These are phyloP conservation scores for Cadophora luteo-olivacea DNA, from an alignment of 2,329 filamentous ascomycete species.

Conservation along the genomic window DNA sequence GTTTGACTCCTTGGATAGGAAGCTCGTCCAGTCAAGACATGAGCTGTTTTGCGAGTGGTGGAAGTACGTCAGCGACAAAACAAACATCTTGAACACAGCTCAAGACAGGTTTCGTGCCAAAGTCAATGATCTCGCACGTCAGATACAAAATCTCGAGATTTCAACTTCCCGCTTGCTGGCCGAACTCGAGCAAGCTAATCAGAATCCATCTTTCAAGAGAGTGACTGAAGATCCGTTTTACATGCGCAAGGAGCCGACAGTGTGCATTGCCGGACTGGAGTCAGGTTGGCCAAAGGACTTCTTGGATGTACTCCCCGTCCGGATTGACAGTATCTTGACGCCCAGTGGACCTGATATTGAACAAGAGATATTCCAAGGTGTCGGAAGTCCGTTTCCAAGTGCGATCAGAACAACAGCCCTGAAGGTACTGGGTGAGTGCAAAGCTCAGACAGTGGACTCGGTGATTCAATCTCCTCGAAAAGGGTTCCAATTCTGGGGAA, in stretches of 20 bases:
- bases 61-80: constrained; percentile 22
- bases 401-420: not conserved
- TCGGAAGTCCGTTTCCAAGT: not conserved
- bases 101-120: not conserved
- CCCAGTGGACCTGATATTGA: not conserved
- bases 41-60: constrained; percentile 20
- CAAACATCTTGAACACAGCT: not conserved
- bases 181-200: not conserved
- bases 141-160: not conserved
- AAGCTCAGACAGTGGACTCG: not conserved
- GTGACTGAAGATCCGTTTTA: constrained; percentile 7
- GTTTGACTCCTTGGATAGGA: constrained; percentile 8
- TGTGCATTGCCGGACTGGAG: constrained; percentile 21
- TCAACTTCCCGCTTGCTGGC: not conserved
- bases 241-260: constrained; percentile 22
- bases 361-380: not conserved
- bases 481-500: constrained; percentile 9
- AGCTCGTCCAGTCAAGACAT: not conserved
- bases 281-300: constrained; percentile 18
- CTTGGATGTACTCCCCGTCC: constrained; percentile 11
- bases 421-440: not conserved
- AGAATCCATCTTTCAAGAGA: not conserved
- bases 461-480: not conserved
- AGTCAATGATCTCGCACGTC: not conserved
- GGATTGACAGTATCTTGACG: constrained; percentile 9